Base-by-base conservation (phyloP, 2,329 filamentous ascomycete genomes). In the Monilinia vaccinii-corymbosi region DNA sequence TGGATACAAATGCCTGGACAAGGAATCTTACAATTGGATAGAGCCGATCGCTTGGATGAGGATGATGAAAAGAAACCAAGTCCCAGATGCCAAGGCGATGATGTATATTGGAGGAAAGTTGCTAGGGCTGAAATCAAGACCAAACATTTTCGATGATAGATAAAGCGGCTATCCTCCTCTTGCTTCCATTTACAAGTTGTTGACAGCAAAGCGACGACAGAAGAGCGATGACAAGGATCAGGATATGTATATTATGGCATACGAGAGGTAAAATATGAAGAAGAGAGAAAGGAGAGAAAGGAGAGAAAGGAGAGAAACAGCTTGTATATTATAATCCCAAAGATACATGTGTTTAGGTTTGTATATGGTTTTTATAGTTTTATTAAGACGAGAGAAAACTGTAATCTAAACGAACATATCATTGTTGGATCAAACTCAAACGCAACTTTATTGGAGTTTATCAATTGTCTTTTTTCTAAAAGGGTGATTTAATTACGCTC, bases 11-110 rank as follows among this genome's bases (percentile, higher is more conserved):
- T 14, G 4, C 16, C 13, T 32, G 25, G 16, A 10, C 2, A 9
- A n/a, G 18, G 46, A 25, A 40, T 56, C 68, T 49, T 65, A 85
- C 84, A 86, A 75, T 65, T 83, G 76, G 59, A 73, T 76, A 60
- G 80, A 78, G 60, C 84, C 84, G 57, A 86, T 77, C 36, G 68
- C 68, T 66, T 86, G 80, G 32, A 86, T 79, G 7, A 78, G 45
- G 45, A 82, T 68, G 31, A 87, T 75, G 38, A 78, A 67, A 56
- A 73, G 70, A 67, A 76, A 79, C 81, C 84, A 86, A 63, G 77
- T 67, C 44, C 82, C 74, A 64, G 77, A 81, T 53, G 75, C 71
- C 58, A 73, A 72, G 64, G 82, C 81, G 52, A 78, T 56, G 1
- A 57, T 65, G 31, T 61, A 69, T 31, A 59, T 53, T 46, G 36